phyloP scores from a whole-genome alignment of 2,329 filamentous ascomycete species.

The Metarhizium humberi region DNA sequence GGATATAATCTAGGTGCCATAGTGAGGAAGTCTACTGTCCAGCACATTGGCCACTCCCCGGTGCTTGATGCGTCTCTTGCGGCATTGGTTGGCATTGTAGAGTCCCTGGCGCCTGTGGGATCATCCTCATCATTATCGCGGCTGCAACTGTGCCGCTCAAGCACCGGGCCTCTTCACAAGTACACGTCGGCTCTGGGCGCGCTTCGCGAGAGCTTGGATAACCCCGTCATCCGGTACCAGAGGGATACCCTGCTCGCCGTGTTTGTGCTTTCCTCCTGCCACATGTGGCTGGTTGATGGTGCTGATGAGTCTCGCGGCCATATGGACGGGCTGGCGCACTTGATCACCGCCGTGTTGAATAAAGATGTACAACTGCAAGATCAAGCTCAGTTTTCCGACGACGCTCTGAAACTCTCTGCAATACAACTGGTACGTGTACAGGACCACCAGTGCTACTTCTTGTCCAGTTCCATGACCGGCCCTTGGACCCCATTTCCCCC shows the following conservation, averaged over 20 bases:
- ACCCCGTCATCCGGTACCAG: not conserved
- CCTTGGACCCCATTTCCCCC: no score
- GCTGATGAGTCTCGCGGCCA: not conserved
- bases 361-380: not conserved
- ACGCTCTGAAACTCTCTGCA: not conserved
- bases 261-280: not conserved
- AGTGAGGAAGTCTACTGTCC: not conserved
- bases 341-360: not conserved
- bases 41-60: not conserved
- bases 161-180: not conserved
- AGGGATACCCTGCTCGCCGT: not conserved
- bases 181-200: not conserved
- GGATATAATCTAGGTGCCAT: not conserved
- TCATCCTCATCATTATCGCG: not conserved
- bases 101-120: not conserved
- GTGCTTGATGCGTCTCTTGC: not conserved
- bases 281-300: not conserved
- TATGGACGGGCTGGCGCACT: not conserved
- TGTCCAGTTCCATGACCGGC: not conserved
- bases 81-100: not conserved
- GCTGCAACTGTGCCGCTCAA: not conserved
- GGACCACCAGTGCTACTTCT: not conserved
- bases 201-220: not conserved
- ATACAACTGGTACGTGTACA: not conserved
- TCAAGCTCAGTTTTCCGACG: not conserved